Evolutionary conservation across 177 flowering plant genomes (phyloP).

Genomic region (Tripterygium wilfordii): DNA sequence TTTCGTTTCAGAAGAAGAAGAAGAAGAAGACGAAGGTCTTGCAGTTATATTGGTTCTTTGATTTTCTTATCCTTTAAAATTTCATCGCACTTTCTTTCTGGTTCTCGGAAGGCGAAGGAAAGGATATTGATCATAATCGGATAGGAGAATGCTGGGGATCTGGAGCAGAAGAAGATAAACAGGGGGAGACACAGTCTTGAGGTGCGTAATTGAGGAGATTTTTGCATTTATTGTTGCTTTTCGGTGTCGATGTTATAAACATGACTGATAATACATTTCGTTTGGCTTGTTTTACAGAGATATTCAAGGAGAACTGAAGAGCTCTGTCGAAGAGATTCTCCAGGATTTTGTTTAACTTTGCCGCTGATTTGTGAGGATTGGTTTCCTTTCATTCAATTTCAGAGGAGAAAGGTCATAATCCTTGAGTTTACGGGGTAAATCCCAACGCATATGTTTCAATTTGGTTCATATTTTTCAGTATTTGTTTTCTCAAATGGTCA

Average conservation of each 20-base stretch:
- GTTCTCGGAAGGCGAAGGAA: slow-evolving; percentile 7
- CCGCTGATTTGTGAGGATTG: slow-evolving; percentile 4
- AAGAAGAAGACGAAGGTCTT: too few species aligned
- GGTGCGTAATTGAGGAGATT: slow-evolving; percentile 10
- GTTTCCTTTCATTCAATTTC: slow-evolving; percentile 1
- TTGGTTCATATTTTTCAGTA: neutral
- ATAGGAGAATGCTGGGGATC: slow-evolving; percentile 14
- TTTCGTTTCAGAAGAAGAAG: slow-evolving; percentile 31
- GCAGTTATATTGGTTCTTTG: slow-evolving; percentile 1
- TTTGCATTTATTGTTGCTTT: slow-evolving; percentile 7
- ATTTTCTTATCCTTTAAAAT: slow-evolving; percentile 4
- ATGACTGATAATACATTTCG: neutral
- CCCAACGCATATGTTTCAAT: neutral
- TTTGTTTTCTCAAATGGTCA: neutral
- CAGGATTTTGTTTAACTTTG: neutral
- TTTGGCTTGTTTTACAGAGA: slow-evolving; percentile 12
- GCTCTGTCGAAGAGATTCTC: neutral
- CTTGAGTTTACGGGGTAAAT: neutral
- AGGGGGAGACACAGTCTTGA: neutral
- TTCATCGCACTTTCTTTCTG: slow-evolving; percentile 8
- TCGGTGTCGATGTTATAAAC: neutral
- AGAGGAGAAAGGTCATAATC: neutral
- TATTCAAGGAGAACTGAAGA: slow-evolving; percentile 4
- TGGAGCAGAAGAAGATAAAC: slow-evolving; percentile 3
- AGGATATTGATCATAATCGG: slow-evolving; percentile 2